phyloP scores from a whole-genome alignment of 768 basidiomycete genomes.

The Mycena capillaripes region DNA sequence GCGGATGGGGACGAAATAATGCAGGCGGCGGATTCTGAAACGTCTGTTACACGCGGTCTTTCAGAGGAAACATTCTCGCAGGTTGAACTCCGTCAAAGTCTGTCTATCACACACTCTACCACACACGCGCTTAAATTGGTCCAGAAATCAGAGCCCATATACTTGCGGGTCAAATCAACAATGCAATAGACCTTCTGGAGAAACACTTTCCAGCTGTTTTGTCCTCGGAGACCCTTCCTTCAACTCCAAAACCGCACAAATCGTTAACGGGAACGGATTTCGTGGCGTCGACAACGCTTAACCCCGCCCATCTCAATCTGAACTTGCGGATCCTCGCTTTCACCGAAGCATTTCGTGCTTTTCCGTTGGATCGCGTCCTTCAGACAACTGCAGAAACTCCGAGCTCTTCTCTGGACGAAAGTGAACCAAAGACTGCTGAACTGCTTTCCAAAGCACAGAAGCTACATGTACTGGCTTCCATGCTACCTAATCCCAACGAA shows the following conservation, averaged over 20 bases:
- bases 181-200: slow-evolving; percentile 77
- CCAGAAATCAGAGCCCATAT: slow-evolving; percentile 80
- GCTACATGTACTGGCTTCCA: slow-evolving; percentile 72
- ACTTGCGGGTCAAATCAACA: slow-evolving; percentile 81
- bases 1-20: slow-evolving; percentile 79
- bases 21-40: slow-evolving; percentile 39
- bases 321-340: slow-evolving; percentile 92
- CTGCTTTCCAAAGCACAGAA: slow-evolving; percentile 75
- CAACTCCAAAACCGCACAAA: slow-evolving; percentile 39
- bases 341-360: slow-evolving; percentile 86
- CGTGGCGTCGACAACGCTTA: slow-evolving; percentile 71
- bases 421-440: slow-evolving; percentile 55
- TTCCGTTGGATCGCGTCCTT: slow-evolving; percentile 66
- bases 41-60: slow-evolving; percentile 38
- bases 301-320: slow-evolving; percentile 82
- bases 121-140: neutral
- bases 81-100: slow-evolving; percentile 70
- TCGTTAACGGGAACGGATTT: slow-evolving; percentile 59
- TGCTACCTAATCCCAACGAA: slow-evolving; percentile 68
- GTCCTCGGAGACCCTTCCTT: slow-evolving; percentile 38
- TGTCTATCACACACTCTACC: slow-evolving; percentile 33
- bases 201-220: slow-evolving; percentile 84
- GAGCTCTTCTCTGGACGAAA: slow-evolving; percentile 37
- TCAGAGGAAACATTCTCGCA: slow-evolving; percentile 58
- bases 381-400: slow-evolving; percentile 32